These are phyloP conservation scores for Termitomyces sp. DNA, from an alignment of 768 basidiomycete genomes.

Conservation along the genomic window DNA sequence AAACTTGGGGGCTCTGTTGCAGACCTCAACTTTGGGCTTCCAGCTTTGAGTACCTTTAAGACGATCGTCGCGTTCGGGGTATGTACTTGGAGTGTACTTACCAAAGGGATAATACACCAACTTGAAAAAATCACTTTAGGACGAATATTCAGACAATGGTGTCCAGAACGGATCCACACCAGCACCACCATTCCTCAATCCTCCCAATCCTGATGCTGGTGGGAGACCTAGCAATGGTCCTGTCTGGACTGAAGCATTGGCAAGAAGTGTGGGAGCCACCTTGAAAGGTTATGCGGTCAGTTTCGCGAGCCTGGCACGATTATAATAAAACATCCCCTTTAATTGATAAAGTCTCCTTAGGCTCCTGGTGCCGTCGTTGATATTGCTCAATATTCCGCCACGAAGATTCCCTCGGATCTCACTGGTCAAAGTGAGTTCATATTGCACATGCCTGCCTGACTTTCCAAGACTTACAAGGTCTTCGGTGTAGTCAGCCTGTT, in stretches of 20 bases:
- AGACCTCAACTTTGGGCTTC: conserved; percentile 45
- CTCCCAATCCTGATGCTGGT: conserved; percentile 37
- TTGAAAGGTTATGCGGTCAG: conserved; percentile 51
- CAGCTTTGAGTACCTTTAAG: conserved; percentile 29
- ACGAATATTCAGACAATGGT: conserved; percentile 30
- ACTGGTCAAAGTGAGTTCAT: conserved; percentile 23
- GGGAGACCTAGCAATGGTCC: conserved; percentile 48
- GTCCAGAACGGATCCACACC: conserved; percentile 42
- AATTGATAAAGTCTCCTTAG: conserved; percentile 8
- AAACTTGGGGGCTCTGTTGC: conserved; percentile 30
- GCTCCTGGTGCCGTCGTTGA: conserved; percentile 26
- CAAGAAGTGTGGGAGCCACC: conserved; percentile 32
- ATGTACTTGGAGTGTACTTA: conserved; percentile 7
- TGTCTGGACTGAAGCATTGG: conserved; percentile 48
- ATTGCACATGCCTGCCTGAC: background rate
- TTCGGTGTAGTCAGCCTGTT: conserved; percentile 19
- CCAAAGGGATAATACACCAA: background rate
- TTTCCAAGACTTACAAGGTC: background rate
- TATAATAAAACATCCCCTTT: background rate
- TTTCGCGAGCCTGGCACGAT: background rate
- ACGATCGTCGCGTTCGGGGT: conserved; percentile 54
- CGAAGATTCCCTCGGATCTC: conserved; percentile 17
- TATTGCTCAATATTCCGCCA: conserved; percentile 19
- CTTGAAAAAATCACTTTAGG: conserved; percentile 25
- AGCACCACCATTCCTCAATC: conserved; percentile 28